Conservation (phyloP, 2,329 filamentous ascomycete genomes). For the Aspergillus pseudonomiae region DNA sequence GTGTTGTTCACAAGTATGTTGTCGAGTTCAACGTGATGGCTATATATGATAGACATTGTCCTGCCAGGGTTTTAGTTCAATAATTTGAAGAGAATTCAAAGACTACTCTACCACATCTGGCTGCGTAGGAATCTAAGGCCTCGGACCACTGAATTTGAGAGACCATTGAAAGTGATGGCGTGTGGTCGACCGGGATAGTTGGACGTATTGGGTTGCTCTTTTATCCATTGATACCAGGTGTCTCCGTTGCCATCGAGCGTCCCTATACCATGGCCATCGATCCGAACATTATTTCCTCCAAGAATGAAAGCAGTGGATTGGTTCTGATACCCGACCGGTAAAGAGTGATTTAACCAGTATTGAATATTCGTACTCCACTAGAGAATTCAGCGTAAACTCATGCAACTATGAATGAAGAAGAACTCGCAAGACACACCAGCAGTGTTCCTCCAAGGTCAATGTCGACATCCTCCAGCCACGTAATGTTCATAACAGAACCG, state of each 20-base stretch:
- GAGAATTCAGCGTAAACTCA: background rate
- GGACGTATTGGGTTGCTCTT: slow-evolving; percentile 23
- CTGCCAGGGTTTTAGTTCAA: slow-evolving; percentile 8
- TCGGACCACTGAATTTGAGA: slow-evolving; percentile 22
- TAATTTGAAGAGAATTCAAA: background rate
- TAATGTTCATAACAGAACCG: slow-evolving; percentile 54
- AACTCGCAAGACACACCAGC: slow-evolving; percentile 38
- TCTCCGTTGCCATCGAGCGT: slow-evolving; percentile 51
- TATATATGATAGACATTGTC: slow-evolving; percentile 58
- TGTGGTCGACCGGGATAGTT: slow-evolving; percentile 36
- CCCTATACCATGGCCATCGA: slow-evolving; percentile 55
- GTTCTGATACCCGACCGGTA: slow-evolving; percentile 54
- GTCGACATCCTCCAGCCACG: slow-evolving; percentile 49
- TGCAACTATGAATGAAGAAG: background rate
- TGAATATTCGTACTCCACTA: slow-evolving; percentile 41
- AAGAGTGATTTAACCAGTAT: slow-evolving; percentile 55
- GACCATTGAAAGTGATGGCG: slow-evolving; percentile 27
- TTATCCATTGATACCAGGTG: slow-evolving; percentile 43
- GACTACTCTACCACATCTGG: slow-evolving; percentile 58
- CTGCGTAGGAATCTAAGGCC: slow-evolving; percentile 47
- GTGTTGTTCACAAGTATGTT: slow-evolving; percentile 58
- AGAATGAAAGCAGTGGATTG: slow-evolving; percentile 55
- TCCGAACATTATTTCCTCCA: slow-evolving; percentile 53
- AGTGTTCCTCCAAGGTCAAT: slow-evolving; percentile 54
- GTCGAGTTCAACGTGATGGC: slow-evolving; percentile 50